Base-by-base conservation (phyloP, 192 early-diverging fungal genomes). In the Mortierella hygrophila region DNA sequence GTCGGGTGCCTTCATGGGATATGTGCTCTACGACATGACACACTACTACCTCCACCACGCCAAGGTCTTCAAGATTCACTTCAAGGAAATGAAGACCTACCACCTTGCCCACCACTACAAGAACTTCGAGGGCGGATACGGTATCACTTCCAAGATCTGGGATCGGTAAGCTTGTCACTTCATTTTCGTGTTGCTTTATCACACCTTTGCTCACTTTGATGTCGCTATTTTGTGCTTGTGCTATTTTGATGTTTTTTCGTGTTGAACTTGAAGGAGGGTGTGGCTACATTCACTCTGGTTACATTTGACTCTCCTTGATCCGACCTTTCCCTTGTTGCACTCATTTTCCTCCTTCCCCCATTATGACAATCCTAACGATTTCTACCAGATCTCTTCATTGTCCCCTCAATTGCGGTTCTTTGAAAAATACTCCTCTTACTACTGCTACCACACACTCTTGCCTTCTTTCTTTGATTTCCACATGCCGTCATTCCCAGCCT, bases 11-110 rank as follows among this genome's bases (percentile, higher is more conserved):
- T 84, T 94, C 41, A 82, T 92, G 46, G 98, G 97, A 44, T 99
- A 97, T 81, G 90, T 99, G 46, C 81, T 94, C n/a, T 99, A 99
- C 89, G 98, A 99, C 82, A 89, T 95, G 80, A 96, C 93, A 16
- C 98, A 99, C 83, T 99, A 98, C 88, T 97, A 97, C 91, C 92
- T 98, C 40, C 98, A 99, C 88, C 98, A 99, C 87, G 96, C 95
- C 55, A 91, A 92, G 40, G 94, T 96, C 11, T 89, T 91, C 74
- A 90, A 91, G 57, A 83, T 90, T 54, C 94, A 96, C 88, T 92
- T 97, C 74, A 92, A 89, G 68, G 93, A 95, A 75, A 96, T 99
- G 93, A 99, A 99, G 87, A 94, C 94, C 9, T 98, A 98, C 81
- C 98, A 99, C 74, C 88, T 99, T 73, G 96, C 96, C 69, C 98